phyloP scores from a whole-genome alignment of 352 stramenopile genomes.

The Phytopythium boreale region DNA sequence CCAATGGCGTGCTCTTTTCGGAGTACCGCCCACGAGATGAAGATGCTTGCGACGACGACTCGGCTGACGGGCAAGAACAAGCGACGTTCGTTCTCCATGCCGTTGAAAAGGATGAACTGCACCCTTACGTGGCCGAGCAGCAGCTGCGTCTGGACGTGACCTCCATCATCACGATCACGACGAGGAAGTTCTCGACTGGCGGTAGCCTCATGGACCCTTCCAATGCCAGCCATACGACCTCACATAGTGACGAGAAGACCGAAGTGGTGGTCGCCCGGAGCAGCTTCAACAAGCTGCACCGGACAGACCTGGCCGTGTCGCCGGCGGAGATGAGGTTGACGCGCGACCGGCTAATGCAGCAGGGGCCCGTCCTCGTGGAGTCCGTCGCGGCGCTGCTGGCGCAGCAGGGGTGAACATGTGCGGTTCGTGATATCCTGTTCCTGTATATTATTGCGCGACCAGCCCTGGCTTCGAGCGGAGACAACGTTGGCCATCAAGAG shows the following conservation, averaged over 20 bases:
- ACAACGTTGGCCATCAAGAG: neutral
- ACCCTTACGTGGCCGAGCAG: slow-evolving; percentile 20
- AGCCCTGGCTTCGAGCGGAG: neutral
- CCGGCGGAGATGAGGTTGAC: slow-evolving; percentile 23
- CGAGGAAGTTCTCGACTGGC: slow-evolving; percentile 15
- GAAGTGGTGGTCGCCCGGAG: slow-evolving; percentile 32
- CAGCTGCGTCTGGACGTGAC: slow-evolving; percentile 33
- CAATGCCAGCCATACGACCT: neutral
- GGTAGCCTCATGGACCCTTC: slow-evolving; percentile 7
- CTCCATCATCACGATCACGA: slow-evolving; percentile 21
- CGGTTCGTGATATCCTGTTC: neutral
- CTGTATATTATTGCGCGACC: neutral
- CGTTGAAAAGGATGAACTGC: slow-evolving; percentile 33
- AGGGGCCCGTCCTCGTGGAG: slow-evolving; percentile 22
- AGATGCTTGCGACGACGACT: slow-evolving; percentile 11
- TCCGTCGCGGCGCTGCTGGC: slow-evolving; percentile 15
- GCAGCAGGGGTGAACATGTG: slow-evolving; percentile 1
- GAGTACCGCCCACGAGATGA: slow-evolving; percentile 22
- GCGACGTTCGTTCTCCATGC: slow-evolving; percentile 25
- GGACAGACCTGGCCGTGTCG: slow-evolving; percentile 20
- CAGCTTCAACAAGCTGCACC: slow-evolving; percentile 34
- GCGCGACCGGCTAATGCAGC: slow-evolving; percentile 21
- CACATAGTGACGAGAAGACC: slow-evolving; percentile 12
- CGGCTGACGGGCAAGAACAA: slow-evolving; percentile 17
- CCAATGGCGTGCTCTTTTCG: slow-evolving; percentile 22